Evolutionary conservation across 2,329 filamentous ascomycete genomes (phyloP), one percentile per base, ranked within the genome.

Genomic region (Coniochaeta hoffmannii): DNA sequence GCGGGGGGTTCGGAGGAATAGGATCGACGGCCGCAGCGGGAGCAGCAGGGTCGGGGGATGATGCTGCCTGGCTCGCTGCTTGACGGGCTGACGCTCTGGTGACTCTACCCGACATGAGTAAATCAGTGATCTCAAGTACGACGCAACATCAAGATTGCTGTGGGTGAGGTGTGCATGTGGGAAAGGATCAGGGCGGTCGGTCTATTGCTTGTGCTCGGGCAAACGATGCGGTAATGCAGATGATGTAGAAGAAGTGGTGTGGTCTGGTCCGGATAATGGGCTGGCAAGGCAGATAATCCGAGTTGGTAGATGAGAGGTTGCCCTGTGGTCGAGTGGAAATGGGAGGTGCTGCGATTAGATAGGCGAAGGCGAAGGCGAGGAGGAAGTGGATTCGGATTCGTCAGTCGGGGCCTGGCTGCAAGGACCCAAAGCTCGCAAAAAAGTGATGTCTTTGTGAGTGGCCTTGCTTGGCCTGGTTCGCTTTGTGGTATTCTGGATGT

Each of bases 31-130:
- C 62, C 55, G 75, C 69, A 62, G 69, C 64, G 59, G 71, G 61
- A 64, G 72, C 61, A 66, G 74, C n/a, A 11, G 49, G 28, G n/a
- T 51, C 22, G 50, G n/a, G n/a, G n/a, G 76, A 69, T 66, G 75
- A 74, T 64, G 74, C 75, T 74, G 76, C 74, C 68, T 77, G 77
- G 69, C 73, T 83, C 70, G 89, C 88, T 77, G 89, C 89, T 83
- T 90, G 86, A 80, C 91, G 91, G 78, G 92, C 88, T 73, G 92
- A 88, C 68, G 92, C 94, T 79, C 93, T 90, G 80, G 93, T 97
- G 68, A 94, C 86, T 89, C 92, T 97, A 83, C 86, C 79, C 84
- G 89, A 90, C 91, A 96, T 97, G 86, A 93, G 89, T 87, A 70
- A 71, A 69, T 66, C 61, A 53, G 58, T 61, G 62, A 56, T 65